Evolutionary conservation across 176 grass and related monocot species (phyloP), one percentile per base, ranked within the genome.

Genomic region (Carex littledalei): DNA sequence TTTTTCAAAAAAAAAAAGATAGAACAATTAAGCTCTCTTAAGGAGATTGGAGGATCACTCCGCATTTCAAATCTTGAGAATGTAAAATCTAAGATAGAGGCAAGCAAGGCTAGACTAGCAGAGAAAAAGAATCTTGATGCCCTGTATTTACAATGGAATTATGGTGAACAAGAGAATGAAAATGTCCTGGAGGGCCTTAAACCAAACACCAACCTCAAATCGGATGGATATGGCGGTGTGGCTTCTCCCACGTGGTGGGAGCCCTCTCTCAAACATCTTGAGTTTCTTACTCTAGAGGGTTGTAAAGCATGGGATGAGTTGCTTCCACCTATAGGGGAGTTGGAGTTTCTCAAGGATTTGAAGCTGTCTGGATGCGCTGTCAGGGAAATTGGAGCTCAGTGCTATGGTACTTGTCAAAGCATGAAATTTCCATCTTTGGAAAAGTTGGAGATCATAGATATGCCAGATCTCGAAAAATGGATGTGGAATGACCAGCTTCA

Each of bases 171-270:
- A 8, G 35, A 5, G 14, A 47, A 35, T 13, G 72, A 8, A 66
- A 39, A 70, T 0, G 89, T 93, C n/a, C 35, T 92, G 9, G 81
- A 89, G 17, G 81, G 47, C 43, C 87, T 89, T 76, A 55, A 87
- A 34, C 88, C 88, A 81, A 12, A 86, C 73, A 6, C 0, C 4
- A 65, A 83, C 4, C 32, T 89, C 14, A 88, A 83, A 75, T 20
- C 72, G 70, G 53, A 2, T 17, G 67, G 81, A 8, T 92, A 87
- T 35, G n/a, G 34, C 2, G 67, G 81, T 55, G 49, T 20, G 24
- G 74, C 2, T 18, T 82, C 39, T 47, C 78, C 90, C 74, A 57
- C 18, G 11, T 87, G 91, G 89, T 54, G 89, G 70, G 20, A 3
- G 32, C 57, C 57, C 17, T 84, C 79, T 64, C n/a, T 76, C 20